Base-by-base conservation (phyloP, 225 moss, liverwort and hornwort genomes). In the Climacium dendroides region DNA sequence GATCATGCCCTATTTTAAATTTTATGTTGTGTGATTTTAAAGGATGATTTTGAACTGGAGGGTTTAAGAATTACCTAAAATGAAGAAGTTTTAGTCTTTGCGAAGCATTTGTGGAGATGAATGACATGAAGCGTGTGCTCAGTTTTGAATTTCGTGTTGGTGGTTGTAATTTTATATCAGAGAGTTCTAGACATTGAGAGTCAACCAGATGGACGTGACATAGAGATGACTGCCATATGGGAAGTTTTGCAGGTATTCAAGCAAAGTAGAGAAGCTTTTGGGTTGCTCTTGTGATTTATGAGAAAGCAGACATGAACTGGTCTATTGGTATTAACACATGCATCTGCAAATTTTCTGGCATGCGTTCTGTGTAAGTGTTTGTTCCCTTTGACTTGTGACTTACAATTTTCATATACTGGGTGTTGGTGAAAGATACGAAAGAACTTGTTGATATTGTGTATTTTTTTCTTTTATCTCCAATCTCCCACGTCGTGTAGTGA, bases 271-370 rank as follows among this genome's bases (percentile, higher is more conserved):
- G 88, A 90, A 93, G 85, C 66, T 94, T 84, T 86, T 94, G 62
- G 89, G 94, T 88, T 79, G 95, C 95, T 76, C 91, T 95, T 61
- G 87, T 95, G 74, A 92, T 95, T 47, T 97, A 91, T 65, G 91
- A 90, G 89, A 92, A 93, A 87, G 82, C 95, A 55, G 91, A 90
- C 77, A 93, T 98, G 95, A 94, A 96, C 63, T 92, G 95, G 88
- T 91, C 90, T 87, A 93, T 94, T 75, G 96, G 85, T 96, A 95
- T 87, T 94, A 95, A 60, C 92, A 95, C 87, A 94, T 93, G 97
- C 95, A 95, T 87, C 93, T 94, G 47, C 97, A 96, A 86, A 93
- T 98, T 30, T 93, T 95, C 83, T 95, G 96, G 96, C 96, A 96
- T 65, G 94, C 95, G 59, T 93, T 95, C 67, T 95, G 93, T 87